Evolutionary conservation across 2,329 filamentous ascomycete species (phyloP).

Genomic region (Fonsecaea pedrosoi): DNA sequence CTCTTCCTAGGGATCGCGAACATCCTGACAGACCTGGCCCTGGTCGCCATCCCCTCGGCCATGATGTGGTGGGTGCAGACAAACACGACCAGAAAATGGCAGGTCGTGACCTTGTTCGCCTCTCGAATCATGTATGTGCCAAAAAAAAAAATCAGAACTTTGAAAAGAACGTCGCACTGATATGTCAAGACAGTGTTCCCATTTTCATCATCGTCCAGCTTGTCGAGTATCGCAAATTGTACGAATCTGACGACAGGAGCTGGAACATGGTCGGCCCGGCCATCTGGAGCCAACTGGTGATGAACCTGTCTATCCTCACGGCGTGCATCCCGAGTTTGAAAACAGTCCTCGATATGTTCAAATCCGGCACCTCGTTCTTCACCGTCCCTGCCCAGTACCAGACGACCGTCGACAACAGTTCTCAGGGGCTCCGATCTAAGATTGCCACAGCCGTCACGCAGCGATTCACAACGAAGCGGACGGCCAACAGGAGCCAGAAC

Average conservation of each 20-base stretch:
- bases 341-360: constrained; percentile 35
- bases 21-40: constrained; percentile 36
- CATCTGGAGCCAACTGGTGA: constrained; percentile 35
- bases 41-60: constrained; percentile 32
- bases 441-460: neutral
- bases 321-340: constrained; percentile 37
- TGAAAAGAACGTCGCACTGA: neutral
- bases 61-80: constrained; percentile 37
- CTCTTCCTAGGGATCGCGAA: constrained; percentile 29
- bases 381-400: neutral
- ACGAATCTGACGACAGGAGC: constrained; percentile 30
- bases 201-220: constrained; percentile 30
- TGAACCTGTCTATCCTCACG: constrained; percentile 38
- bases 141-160: neutral
- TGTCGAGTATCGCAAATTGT: constrained; percentile 29
- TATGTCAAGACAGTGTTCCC: constrained; percentile 28
- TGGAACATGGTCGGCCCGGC: constrained; percentile 34
- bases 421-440: neutral
- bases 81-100: constrained; percentile 23
- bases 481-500: neutral
- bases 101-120: constrained; percentile 36
- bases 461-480: neutral
- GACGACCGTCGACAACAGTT: neutral
- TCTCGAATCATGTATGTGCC: constrained; percentile 37
- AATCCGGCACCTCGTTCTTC: constrained; percentile 34